Base-by-base conservation (phyloP, 345 rosid genomes). In the Cochlearia excelsa region DNA sequence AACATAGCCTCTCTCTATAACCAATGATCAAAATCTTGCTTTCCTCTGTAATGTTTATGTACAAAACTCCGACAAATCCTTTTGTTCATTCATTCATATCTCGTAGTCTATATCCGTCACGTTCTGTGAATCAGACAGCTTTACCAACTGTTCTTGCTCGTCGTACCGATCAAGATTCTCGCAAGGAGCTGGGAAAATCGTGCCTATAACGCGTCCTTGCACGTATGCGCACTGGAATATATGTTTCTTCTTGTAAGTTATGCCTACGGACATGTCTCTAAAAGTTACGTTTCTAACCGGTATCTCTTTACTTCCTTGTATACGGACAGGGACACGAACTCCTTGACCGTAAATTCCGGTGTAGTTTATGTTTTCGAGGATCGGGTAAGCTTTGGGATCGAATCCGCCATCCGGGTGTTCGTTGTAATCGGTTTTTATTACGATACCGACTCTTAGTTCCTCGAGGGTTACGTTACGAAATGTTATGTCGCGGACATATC, bases 261-360 rank as follows among this genome's bases (percentile, higher is more conserved):
- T 58, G 31, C 98, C 98, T 8, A 92, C 91, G 1, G 93, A 88
- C 93, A 92, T 84, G 53, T 86, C 95, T 63, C 62, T 80, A 50
- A 92, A 88, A 6, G 89, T 83, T 42, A 92, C 83, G 30, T 92
- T 92, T 53, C 74, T 86, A 9, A 92, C 72, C 0, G 93, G 90
- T 51, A 92, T 92, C 71, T 83, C 91, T 65, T 81, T 75, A n/a
- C 94, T 86, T 23, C 98, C 98, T 29, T 92, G 94, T 30, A 92
- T 86, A 45, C 95, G 90, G 9, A 92, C 97, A 0, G 98, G 98
- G 33, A 88, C 97, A 2, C 98, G 94, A 2, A 92, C 97, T 51
- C 85, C 95, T 47, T 92, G 91, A 41, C 98, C 98, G 27, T 86
- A 86, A 59, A 92, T 69, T 27, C 98, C 91, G 0, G 29, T 78